phyloP scores from a whole-genome alignment of 1,284 basidiomycete species.

The Papiliotrema flavescens region DNA sequence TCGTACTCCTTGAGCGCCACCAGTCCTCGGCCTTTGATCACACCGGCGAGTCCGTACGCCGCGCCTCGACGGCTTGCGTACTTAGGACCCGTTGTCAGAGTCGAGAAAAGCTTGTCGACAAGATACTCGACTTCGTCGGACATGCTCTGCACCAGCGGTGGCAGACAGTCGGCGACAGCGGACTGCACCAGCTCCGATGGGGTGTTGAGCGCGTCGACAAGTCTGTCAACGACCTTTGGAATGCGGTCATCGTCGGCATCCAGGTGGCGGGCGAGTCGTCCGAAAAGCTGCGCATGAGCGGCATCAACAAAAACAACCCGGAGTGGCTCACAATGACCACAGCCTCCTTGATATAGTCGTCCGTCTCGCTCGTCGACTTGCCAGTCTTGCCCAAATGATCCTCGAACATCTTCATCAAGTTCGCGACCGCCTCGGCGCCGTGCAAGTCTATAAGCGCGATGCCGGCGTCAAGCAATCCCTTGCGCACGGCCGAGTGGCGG shows the following conservation, averaged over 20 bases:
- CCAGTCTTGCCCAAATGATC: constrained; percentile 57
- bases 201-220: constrained; percentile 87
- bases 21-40: constrained; percentile 86
- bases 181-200: constrained; percentile 96
- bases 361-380: constrained; percentile 64
- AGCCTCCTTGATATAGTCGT: constrained; percentile 89
- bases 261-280: constrained; percentile 86
- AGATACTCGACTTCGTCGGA: constrained; percentile 62
- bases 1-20: constrained; percentile 78
- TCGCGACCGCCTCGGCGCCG: constrained; percentile 68
- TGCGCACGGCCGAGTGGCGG: constrained; percentile 72
- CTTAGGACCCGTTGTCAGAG: constrained; percentile 72
- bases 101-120: constrained; percentile 71
- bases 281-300: constrained; percentile 59
- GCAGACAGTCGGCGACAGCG: constrained; percentile 90
- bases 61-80: constrained; percentile 91
- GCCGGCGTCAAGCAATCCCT: constrained; percentile 82
- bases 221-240: constrained; percentile 79
- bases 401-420: constrained; percentile 83
- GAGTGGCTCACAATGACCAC: constrained; percentile 65
- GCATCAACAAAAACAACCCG: not conserved
- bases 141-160: constrained; percentile 77
- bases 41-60: constrained; percentile 92
- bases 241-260: constrained; percentile 71
- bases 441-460: constrained; percentile 78